A percentile compares a stretch with the other conserved stretches of the same genome.
phyloP scores from a whole-genome alignment of 2,329 filamentous ascomycete genomes.

The Alternaria solani region DNA sequence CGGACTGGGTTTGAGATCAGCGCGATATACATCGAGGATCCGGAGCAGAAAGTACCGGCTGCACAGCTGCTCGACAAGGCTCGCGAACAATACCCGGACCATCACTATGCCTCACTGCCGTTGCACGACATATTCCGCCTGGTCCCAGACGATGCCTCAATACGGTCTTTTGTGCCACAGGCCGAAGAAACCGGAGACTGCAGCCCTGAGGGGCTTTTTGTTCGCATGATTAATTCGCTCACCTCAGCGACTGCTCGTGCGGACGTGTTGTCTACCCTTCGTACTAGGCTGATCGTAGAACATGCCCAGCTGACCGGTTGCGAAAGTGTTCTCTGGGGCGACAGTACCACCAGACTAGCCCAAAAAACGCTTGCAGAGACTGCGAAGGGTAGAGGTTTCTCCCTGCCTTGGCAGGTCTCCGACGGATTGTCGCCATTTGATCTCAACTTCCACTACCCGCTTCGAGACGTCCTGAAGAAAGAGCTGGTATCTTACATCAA shows the following conservation, averaged over 20 bases:
- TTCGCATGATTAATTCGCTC: conserved; percentile 67
- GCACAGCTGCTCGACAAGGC: conserved; percentile 47
- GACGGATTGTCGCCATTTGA: conserved; percentile 73
- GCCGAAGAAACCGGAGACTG: not conserved
- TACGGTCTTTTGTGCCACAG: conserved; percentile 30
- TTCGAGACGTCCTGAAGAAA: conserved; percentile 83
- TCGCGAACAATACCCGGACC: conserved; percentile 69
- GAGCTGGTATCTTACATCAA: conserved; percentile 76
- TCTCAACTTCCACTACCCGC: conserved; percentile 75
- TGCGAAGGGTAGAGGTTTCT: conserved; percentile 87
- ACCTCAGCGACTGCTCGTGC: conserved; percentile 77
- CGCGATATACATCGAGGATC: conserved; percentile 59
- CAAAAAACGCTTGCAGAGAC: conserved; percentile 86
- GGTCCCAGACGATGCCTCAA: conserved; percentile 28
- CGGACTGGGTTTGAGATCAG: conserved; percentile 73
- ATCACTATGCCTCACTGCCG: conserved; percentile 68
- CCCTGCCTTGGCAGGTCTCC: conserved; percentile 80
- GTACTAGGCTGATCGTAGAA: conserved; percentile 72
- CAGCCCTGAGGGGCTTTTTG: conserved; percentile 42
- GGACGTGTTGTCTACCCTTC: conserved; percentile 76
- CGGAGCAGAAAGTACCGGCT: conserved; percentile 21
- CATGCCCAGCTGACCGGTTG: conserved; percentile 62
- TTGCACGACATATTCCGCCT: conserved; percentile 65
- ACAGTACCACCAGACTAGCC: conserved; percentile 87
- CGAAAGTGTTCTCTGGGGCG: conserved; percentile 79